Conservation (phyloP, 805 yeast genomes). For the Torulaspora microellipsoides region DNA sequence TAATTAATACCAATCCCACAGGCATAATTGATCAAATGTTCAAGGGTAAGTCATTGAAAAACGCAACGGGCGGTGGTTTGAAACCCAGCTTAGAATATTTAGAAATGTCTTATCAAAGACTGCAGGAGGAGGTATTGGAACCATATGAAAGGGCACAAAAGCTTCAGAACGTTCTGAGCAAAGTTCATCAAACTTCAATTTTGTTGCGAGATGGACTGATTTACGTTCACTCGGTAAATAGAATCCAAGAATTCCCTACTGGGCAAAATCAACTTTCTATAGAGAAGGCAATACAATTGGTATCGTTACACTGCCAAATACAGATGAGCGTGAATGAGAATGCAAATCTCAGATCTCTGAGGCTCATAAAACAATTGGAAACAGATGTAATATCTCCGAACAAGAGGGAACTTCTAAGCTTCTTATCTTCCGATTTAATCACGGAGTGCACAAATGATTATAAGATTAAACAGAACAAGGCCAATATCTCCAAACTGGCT, state of each 20-base stretch:
- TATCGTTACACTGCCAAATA: constrained; percentile 28
- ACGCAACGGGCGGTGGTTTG: constrained; percentile 15
- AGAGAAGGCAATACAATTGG: constrained; percentile 18
- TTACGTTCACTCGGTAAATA: constrained; percentile 25
- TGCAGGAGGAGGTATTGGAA: constrained; percentile 26
- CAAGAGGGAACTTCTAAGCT: constrained; percentile 21
- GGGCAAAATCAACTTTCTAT: constrained; percentile 5
- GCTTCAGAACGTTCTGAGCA: constrained; percentile 29
- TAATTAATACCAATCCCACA: constrained; percentile 23
- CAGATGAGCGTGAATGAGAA: constrained; percentile 23
- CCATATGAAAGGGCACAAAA: constrained; percentile 31
- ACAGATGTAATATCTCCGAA: constrained; percentile 17
- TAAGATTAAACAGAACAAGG: constrained; percentile 8
- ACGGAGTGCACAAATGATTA: constrained; percentile 14
- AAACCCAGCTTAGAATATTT: constrained; percentile 27
- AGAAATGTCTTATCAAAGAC: constrained; percentile 30
- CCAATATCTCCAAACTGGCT: constrained; percentile 10
- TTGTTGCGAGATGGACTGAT: constrained; percentile 29
- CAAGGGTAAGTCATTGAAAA: constrained; percentile 16
- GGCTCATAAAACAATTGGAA: constrained; percentile 25
- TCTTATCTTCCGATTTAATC: constrained; percentile 14
- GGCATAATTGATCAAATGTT: constrained; percentile 24
- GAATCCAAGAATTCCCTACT: constrained; percentile 15
- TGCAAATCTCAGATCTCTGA: constrained; percentile 25
- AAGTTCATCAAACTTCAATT: constrained; percentile 33